A percentile compares a stretch with the other conserved stretches of the same genome.
phyloP scores from a whole-genome alignment of 139 green algal species.

The Chlorella vulgaris region DNA sequence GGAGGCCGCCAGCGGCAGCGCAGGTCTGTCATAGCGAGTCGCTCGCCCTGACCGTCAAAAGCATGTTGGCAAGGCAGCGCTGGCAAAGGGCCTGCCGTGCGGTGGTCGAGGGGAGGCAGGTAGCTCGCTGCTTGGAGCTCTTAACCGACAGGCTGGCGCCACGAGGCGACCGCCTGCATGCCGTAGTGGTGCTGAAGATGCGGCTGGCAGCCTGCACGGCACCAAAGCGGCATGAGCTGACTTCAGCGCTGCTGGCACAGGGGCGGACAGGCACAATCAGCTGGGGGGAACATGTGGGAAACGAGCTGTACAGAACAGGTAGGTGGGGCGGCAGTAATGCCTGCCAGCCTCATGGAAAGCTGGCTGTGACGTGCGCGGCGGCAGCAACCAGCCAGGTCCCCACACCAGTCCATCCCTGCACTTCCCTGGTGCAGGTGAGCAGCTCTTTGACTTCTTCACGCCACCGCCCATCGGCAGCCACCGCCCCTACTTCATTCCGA shows the following conservation, averaged over 20 bases:
- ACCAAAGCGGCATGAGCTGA: conserved; percentile 10
- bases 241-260: conserved; percentile 30
- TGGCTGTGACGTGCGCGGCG: too few relatives aligned
- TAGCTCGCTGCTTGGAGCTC: conserved; percentile 20
- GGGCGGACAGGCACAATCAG: conserved; percentile 2
- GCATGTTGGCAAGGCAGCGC: neutral
- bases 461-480: conserved; percentile 44
- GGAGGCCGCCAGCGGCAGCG: too few relatives aligned
- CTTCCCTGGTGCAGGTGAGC: conserved; percentile 37
- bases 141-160: conserved; percentile 27
- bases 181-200: conserved; percentile 12
- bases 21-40: neutral
- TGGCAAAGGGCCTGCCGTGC: conserved; percentile 35
- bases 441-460: conserved; percentile 46
- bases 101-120: conserved; percentile 22
- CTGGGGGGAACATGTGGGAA: conserved; percentile 31
- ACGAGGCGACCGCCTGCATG: conserved; percentile 30
- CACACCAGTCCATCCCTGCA: too few relatives aligned
- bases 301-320: conserved; percentile 53
- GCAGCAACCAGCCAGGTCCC: too few relatives aligned
- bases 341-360: too few relatives aligned
- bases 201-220: conserved; percentile 9
- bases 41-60: neutral
- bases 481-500: conserved; percentile 41
- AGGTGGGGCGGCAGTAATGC: neutral